Percentiles rank a stretch among this genome's conserved stretches.
Conservation (phyloP, 164 flowering plant species). For the Stephania japonica region DNA sequence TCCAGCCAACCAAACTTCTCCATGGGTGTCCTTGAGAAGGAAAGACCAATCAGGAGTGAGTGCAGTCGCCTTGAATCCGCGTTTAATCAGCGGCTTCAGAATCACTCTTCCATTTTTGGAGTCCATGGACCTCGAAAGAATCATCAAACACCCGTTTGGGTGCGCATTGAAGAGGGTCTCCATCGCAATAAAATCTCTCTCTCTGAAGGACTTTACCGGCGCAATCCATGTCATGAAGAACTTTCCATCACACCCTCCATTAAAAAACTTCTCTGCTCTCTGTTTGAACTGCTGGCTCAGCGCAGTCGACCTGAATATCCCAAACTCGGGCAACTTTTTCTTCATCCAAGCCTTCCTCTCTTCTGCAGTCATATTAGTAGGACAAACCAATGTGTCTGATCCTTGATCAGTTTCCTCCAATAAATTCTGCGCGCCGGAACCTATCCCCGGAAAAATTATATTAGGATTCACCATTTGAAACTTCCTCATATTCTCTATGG, state of each 20-base stretch:
- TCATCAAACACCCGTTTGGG: constrained; percentile 61
- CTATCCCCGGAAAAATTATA: too few species aligned
- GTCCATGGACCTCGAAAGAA: constrained; percentile 59
- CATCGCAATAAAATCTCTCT: constrained; percentile 46
- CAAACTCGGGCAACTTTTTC: constrained; percentile 19
- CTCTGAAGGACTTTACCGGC: constrained; percentile 36
- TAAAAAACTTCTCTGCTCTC: constrained; percentile 27
- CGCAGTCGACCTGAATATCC: constrained; percentile 23
- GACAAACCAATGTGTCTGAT: constrained; percentile 15
- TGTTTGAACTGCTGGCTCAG: constrained; percentile 18
- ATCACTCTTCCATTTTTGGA: constrained; percentile 35
- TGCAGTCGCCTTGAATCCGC: constrained; percentile 41
- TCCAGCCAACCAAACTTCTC: constrained; percentile 53
- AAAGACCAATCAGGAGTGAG: constrained; percentile 49
- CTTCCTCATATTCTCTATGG: too few species aligned
- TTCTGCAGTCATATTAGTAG: constrained; percentile 18
- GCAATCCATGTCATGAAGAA: constrained; percentile 95
- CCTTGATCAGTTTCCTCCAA: too few species aligned
- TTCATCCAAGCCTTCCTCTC: constrained; percentile 28
- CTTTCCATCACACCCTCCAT: constrained; percentile 31
- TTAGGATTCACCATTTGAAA: too few species aligned
- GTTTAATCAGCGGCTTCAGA: constrained; percentile 40
- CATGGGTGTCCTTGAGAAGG: constrained; percentile 59
- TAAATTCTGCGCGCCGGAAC: too few species aligned
- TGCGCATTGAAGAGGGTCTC: constrained; percentile 69